Base-by-base conservation (phyloP, 2,329 filamentous ascomycete species). In the Talaromyces piceae region DNA sequence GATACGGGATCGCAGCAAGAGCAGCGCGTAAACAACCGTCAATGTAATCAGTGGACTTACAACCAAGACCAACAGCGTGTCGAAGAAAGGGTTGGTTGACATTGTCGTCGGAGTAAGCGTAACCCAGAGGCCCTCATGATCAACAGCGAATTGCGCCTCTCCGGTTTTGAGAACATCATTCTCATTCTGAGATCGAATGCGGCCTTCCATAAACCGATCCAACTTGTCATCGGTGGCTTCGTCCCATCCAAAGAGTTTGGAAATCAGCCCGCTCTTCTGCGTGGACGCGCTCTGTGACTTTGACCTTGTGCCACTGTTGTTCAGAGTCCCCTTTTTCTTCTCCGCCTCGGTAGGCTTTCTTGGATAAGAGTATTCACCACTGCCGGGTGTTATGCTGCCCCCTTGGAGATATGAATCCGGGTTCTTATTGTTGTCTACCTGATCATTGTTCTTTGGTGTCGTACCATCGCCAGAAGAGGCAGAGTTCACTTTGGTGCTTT, bases 21-120 rank as follows among this genome's bases (percentile, higher is more conserved):
- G 77, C 9, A 97, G 77, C 11, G 88, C 86, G 64, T 97, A 97
- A 2, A 98, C 91, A 4, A 96, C 84, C 3, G 89, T 94, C 61
- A 98, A 72, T 1, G 93, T 97, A 48, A 97, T 84, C 12, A 98
- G 72, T 6, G 93, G 93, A 62, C 91, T 96, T 49, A 97, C 84
- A 27, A 98, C 90, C n/a, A 98, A 76, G 7, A 98, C 90, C n/a
- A 97, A 77, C 2, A 98, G 78, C 0, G 91, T 97, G 65, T 98
- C 93, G 59, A 97, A 91, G 73, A 98, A 95, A 0, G 93, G 91
- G 59, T 86, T 94, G 4, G 87, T 86, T 56, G 89, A 91, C 72
- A 85, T 82, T 68, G 83, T 91, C 0, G 90, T 91, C 1, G 91
- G 93, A 1, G 89, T 93, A 50, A 98, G 82, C 6, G 93, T 95